Conservation (phyloP, 2,329 filamentous ascomycete species). For the Xylariaceae sp. region DNA sequence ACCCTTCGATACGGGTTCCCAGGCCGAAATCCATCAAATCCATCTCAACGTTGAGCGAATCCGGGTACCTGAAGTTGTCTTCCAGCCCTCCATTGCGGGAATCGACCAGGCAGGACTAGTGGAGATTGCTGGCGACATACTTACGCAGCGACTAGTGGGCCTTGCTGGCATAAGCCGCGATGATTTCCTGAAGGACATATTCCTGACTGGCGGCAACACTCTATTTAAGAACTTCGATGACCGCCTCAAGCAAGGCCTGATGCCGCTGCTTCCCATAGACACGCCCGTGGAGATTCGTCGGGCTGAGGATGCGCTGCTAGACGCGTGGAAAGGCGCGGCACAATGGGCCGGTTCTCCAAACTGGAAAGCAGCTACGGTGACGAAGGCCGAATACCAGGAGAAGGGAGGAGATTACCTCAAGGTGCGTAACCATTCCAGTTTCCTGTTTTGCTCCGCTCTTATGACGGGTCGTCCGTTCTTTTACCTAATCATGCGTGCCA, state of each 20-base stretch:
- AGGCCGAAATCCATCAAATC: constrained; percentile 80
- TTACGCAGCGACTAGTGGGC: constrained; percentile 75
- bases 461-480: not conserved
- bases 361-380: constrained; percentile 69
- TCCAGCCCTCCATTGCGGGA: constrained; percentile 89
- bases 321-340: constrained; percentile 93
- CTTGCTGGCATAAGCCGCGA: constrained; percentile 56
- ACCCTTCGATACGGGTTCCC: constrained; percentile 79
- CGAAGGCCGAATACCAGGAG: constrained; percentile 82
- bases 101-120: constrained; percentile 91
- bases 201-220: constrained; percentile 92
- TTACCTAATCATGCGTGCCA: not conserved
- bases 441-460: not conserved
- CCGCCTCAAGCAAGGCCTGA: constrained; percentile 72
- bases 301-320: constrained; percentile 75
- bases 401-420: constrained; percentile 95
- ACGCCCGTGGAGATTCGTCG: constrained; percentile 69
- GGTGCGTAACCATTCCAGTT: constrained; percentile 48
- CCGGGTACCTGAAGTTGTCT: constrained; percentile 88
- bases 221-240: constrained; percentile 87
- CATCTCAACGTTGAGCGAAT: constrained; percentile 97
- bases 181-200: constrained; percentile 80
- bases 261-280: constrained; percentile 70
- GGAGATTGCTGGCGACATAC: constrained; percentile 88
- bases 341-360: constrained; percentile 71